Evolutionary conservation across 495 filamentous ascomycete genomes (phyloP).

Genomic region (Rhizodiscina lignyota): DNA sequence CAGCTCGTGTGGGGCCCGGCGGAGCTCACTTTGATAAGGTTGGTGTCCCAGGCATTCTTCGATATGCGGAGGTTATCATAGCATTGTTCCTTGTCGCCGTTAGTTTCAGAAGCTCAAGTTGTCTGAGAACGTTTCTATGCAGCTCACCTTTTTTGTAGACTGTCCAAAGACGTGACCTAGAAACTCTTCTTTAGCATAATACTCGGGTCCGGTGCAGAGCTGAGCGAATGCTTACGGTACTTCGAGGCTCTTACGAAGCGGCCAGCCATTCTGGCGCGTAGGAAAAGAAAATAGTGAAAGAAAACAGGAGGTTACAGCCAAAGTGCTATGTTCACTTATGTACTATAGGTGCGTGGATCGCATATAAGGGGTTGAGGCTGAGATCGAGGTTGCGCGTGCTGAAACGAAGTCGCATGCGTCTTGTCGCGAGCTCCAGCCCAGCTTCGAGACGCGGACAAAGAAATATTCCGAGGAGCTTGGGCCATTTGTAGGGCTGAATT

Average conservation of each 20-base stretch:
- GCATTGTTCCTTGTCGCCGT: conserved; percentile 51
- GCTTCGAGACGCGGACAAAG: no score
- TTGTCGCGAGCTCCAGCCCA: no score
- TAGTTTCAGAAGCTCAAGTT: background rate
- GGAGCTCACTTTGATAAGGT: conserved; percentile 70
- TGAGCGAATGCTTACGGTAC: conserved; percentile 62
- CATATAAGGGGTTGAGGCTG: no score
- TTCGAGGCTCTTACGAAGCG: conserved; percentile 97
- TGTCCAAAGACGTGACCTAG: conserved; percentile 96
- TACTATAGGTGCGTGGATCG: no score
- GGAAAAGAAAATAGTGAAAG: no score
- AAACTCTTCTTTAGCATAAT: conserved; percentile 16
- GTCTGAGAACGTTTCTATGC: conserved; percentile 7
- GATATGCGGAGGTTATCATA: conserved; percentile 94
- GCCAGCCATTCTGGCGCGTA: conserved; percentile 94
- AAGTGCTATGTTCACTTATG: no score
- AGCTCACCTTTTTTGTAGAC: conserved; percentile 64
- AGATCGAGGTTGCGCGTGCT: no score
- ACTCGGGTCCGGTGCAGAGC: conserved; percentile 14
- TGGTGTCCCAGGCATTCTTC: conserved; percentile 97
- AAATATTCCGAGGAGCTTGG: no score
- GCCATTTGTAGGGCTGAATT: no score
- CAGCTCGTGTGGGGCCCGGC: background rate
- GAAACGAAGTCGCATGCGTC: no score
- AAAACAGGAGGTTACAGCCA: no score